Base-by-base conservation (phyloP, 2,329 filamentous ascomycete genomes). In the Xylariaceae sp. region DNA sequence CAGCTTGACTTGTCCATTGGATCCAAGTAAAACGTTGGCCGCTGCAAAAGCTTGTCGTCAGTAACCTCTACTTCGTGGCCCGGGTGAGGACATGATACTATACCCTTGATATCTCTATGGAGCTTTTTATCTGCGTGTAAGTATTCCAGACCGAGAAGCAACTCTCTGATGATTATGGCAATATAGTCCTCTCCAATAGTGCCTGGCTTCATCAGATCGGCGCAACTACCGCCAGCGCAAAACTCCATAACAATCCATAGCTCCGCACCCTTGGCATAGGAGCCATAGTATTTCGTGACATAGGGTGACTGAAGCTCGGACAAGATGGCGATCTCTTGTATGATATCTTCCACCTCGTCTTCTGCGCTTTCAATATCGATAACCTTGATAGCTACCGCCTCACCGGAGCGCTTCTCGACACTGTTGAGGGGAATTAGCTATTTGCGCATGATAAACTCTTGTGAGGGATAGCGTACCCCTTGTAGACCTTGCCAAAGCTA, bases 241-340 rank as follows among this genome's bases (percentile, higher is more conserved):
- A 94, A 99, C 75, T 99, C 94, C 94, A 99, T 99, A 73, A 97
- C 92, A 68, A 99, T 99, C 94, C 94, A 99, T 69, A 99, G 78
- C 77, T 97, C 90, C 2, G 92, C 94, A 23, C 93, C 94, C 71
- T 96, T 96, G 67, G 96, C 86, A 72, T 94, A 97, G 58, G 93
- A 97, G 66, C 94, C 94, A 77, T 96, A 92, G 79, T 99, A 99
- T 75, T 95, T 94, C 45, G 94, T 99, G 63, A 97, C 93, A 72
- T 95, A 96, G 15, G 92, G 92, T 15, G 93, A 97, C 76, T 95
- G 90, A 66, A 99, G 85, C 75, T 96, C 93, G 37, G 94, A 96
- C 57, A 99, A 82, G 69, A 99, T 97, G 66, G 93, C 92, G 67
- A 99, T 97, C 77, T 99, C 94, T 74, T 96, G 92, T 73, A 97